Evolutionary conservation across 1,139 yeast species (phyloP).

Genomic region (Arxiozyma telluris): DNA sequence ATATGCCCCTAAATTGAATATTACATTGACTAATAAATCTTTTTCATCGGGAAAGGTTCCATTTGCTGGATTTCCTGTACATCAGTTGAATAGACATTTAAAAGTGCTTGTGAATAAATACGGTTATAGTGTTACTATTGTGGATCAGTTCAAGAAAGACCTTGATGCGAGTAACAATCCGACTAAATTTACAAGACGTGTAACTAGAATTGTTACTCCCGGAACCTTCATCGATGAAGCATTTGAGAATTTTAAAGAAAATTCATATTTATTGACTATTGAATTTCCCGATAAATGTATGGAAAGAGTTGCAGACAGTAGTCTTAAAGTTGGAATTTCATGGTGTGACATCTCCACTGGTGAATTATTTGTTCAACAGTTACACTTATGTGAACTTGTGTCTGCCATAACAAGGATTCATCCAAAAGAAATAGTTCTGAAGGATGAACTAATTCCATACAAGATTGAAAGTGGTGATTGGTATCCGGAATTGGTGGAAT

Average conservation of each 20-base stretch:
- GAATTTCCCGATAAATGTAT: constrained; percentile 46
- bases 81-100: constrained; percentile 63
- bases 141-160: constrained; percentile 50
- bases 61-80: constrained; percentile 86
- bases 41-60: constrained; percentile 47
- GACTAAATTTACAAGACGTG: constrained; percentile 53
- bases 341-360: constrained; percentile 93
- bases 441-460: constrained; percentile 23
- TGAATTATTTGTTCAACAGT: constrained; percentile 49
- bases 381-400: constrained; percentile 27
- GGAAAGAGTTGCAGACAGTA: constrained; percentile 39
- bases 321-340: constrained; percentile 55
- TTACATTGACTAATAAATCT: constrained; percentile 45
- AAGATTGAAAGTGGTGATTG: constrained; percentile 41
- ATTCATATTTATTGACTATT: constrained; percentile 62
- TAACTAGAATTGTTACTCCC: constrained; percentile 78
- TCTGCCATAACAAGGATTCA: constrained; percentile 32
- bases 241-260: constrained; percentile 60
- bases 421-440: constrained; percentile 34
- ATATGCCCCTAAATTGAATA: constrained; percentile 62
- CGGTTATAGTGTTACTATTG: constrained; percentile 65
- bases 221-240: constrained; percentile 89
- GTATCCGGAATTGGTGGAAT: constrained; percentile 51
- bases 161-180: constrained; percentile 19
- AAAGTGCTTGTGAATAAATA: constrained; percentile 62